phyloP scores from a whole-genome alignment of 345 rosid species.

The Pugionium dolabratum region DNA sequence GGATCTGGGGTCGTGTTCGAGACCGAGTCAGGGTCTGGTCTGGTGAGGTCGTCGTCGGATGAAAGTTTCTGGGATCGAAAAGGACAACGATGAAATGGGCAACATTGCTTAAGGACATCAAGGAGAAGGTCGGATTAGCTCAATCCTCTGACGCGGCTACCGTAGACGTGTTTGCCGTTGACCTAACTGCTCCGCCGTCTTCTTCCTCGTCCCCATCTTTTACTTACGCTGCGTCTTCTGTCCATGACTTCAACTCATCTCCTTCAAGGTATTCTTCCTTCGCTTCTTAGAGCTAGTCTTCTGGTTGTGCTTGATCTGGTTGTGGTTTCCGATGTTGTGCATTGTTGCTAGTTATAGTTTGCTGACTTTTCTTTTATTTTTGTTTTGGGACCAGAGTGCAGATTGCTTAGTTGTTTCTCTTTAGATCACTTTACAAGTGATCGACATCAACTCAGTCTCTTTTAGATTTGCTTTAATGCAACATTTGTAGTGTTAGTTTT shows the following conservation, averaged over 20 bases:
- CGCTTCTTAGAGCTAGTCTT: neutral
- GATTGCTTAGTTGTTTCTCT: constrained; percentile 4
- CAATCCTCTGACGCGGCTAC: constrained; percentile 59
- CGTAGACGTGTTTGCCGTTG: constrained; percentile 43
- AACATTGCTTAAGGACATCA: constrained; percentile 95
- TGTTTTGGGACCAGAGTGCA: constrained; percentile 17
- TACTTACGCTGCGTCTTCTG: constrained; percentile 37
- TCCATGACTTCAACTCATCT: constrained; percentile 49
- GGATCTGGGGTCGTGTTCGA: constrained; percentile 38
- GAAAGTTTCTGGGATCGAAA: constrained; percentile 50
- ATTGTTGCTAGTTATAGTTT: constrained; percentile 17
- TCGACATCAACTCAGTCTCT: constrained; percentile 7
- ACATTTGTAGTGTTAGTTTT: constrained; percentile 26
- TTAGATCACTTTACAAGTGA: constrained; percentile 24
- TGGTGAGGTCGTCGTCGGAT: constrained; percentile 43
- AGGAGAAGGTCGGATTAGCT: constrained; percentile 95
- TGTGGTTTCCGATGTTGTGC: constrained; percentile 10
- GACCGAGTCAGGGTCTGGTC: constrained; percentile 46
- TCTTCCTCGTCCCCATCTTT: constrained; percentile 46
- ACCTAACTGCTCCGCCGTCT: constrained; percentile 57
- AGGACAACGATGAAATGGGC: constrained; percentile 94
- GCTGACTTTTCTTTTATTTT: constrained; percentile 30
- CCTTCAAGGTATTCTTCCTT: constrained; percentile 59
- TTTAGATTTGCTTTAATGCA: constrained; percentile 12
- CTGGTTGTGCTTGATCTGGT: constrained; percentile 22